Percentiles rank a stretch among this genome's conserved stretches.
Evolutionary conservation across 2,329 filamentous ascomycete species (phyloP).

Genomic region (Pyrenophora graminea): DNA sequence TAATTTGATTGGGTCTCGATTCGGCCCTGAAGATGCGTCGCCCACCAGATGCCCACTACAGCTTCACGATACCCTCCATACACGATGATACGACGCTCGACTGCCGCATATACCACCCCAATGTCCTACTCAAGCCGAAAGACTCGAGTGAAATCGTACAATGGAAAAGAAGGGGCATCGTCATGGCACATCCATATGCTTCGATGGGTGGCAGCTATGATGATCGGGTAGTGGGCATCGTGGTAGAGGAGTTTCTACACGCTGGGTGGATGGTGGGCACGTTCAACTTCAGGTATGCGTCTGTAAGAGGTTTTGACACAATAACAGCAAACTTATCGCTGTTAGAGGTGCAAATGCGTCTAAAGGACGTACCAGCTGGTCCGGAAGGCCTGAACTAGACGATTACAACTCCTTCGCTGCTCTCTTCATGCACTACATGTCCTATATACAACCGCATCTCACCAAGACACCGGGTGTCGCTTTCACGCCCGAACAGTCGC

Average conservation of each 20-base stretch:
- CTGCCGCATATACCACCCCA: constrained; percentile 76
- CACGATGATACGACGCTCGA: constrained; percentile 76
- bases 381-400: constrained; percentile 74
- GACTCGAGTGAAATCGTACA: neutral
- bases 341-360: constrained; percentile 75
- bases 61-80: constrained; percentile 81
- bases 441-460: constrained; percentile 53
- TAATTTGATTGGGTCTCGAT: constrained; percentile 23
- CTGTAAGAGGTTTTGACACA: neutral
- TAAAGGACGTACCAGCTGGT: constrained; percentile 83
- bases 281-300: constrained; percentile 82
- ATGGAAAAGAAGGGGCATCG: constrained; percentile 56
- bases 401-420: constrained; percentile 86
- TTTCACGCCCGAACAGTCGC: constrained; percentile 23
- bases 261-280: constrained; percentile 77
- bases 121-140: constrained; percentile 23
- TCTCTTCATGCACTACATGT: constrained; percentile 75
- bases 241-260: constrained; percentile 67
- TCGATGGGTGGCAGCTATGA: constrained; percentile 84
- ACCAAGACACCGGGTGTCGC: constrained; percentile 7
- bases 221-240: constrained; percentile 74
- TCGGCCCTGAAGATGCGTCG: constrained; percentile 32
- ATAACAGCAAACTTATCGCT: neutral
- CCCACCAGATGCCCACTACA: constrained; percentile 47
- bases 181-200: constrained; percentile 90